A percentile compares a stretch with the other conserved stretches of the same genome.
These are phyloP conservation scores for Neurospora sp. DNA, from an alignment of 495 filamentous ascomycete genomes.

Conservation along the genomic window DNA sequence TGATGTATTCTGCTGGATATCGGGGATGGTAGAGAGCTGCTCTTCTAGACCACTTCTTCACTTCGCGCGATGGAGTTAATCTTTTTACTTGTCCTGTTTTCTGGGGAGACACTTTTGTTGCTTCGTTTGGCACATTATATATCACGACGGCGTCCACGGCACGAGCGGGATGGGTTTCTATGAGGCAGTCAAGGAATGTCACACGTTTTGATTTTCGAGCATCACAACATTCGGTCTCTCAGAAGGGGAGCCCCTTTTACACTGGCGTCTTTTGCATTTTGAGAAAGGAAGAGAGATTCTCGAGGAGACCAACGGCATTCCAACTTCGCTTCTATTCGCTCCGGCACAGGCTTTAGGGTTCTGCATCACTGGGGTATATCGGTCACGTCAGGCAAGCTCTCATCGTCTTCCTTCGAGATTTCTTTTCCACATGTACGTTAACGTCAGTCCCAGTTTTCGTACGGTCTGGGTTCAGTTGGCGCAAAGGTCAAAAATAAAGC, in stretches of 20 bases:
- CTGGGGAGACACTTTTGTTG: slow-evolving; percentile 18
- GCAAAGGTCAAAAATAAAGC: slow-evolving; percentile 41
- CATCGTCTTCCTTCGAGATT: slow-evolving; percentile 55
- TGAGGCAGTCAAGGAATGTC: slow-evolving; percentile 10
- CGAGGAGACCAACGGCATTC: not conserved
- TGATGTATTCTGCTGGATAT: slow-evolving; percentile 77
- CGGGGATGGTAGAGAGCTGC: slow-evolving; percentile 53
- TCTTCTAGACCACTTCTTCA: not conserved
- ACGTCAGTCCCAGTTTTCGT: slow-evolving; percentile 38
- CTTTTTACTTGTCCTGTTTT: slow-evolving; percentile 10
- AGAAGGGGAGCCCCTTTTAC: slow-evolving; percentile 8
- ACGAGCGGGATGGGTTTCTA: slow-evolving; percentile 12
- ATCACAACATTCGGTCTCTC: slow-evolving; percentile 13
- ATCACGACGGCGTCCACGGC: slow-evolving; percentile 20
- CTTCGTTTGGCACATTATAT: slow-evolving; percentile 23
- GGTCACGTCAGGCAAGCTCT: slow-evolving; percentile 50
- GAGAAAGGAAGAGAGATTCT: slow-evolving; percentile 3
- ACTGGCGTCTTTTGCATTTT: slow-evolving; percentile 27
- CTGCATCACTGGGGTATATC: slow-evolving; percentile 25
- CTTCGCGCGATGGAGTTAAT: slow-evolving; percentile 1
- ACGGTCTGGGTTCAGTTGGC: slow-evolving; percentile 30
- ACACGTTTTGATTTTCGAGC: slow-evolving; percentile 11
- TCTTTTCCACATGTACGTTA: slow-evolving; percentile 67
- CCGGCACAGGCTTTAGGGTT: slow-evolving; percentile 4
- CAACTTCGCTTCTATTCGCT: slow-evolving; percentile 2